Conservation (phyloP, 495 filamentous ascomycete genomes). For the Podospora didyma region DNA sequence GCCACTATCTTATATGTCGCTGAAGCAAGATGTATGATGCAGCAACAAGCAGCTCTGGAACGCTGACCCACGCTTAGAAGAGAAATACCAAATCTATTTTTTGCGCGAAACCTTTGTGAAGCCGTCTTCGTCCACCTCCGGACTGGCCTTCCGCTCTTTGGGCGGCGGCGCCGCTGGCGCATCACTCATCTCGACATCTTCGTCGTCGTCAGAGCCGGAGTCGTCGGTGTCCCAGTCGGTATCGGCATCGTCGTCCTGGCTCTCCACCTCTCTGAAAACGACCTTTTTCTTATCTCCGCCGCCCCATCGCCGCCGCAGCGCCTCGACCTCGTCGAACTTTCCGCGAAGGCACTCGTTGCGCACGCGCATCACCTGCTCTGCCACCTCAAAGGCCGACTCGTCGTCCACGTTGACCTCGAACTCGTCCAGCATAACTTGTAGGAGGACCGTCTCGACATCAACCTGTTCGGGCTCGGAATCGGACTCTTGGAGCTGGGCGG, state of each 20-base stretch:
- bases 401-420: slow-evolving; percentile 91
- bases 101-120: slow-evolving; percentile 85
- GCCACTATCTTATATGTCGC: no score
- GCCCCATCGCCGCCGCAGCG: slow-evolving; percentile 45
- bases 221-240: slow-evolving; percentile 51
- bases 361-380: slow-evolving; percentile 64
- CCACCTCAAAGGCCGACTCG: slow-evolving; percentile 72
- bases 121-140: slow-evolving; percentile 88
- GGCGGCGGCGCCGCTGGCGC: slow-evolving; percentile 57
- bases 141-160: slow-evolving; percentile 62
- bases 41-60: no score
- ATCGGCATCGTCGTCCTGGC: slow-evolving; percentile 57
- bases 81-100: slow-evolving; percentile 38
- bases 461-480: slow-evolving; percentile 66
- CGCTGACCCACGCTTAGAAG: not conserved
- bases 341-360: slow-evolving; percentile 57
- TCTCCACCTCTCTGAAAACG: slow-evolving; percentile 57
- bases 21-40: no score
- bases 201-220: slow-evolving; percentile 51
- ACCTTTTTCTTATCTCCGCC: slow-evolving; percentile 39
- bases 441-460: slow-evolving; percentile 75
- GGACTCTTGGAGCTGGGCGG: not conserved
- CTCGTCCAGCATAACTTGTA: slow-evolving; percentile 92
- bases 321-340: slow-evolving; percentile 63
- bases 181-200: slow-evolving; percentile 72